Evolutionary conservation across 1,284 basidiomycete genomes (phyloP).

Genomic region (Pseudozyma tsukubaensis): DNA sequence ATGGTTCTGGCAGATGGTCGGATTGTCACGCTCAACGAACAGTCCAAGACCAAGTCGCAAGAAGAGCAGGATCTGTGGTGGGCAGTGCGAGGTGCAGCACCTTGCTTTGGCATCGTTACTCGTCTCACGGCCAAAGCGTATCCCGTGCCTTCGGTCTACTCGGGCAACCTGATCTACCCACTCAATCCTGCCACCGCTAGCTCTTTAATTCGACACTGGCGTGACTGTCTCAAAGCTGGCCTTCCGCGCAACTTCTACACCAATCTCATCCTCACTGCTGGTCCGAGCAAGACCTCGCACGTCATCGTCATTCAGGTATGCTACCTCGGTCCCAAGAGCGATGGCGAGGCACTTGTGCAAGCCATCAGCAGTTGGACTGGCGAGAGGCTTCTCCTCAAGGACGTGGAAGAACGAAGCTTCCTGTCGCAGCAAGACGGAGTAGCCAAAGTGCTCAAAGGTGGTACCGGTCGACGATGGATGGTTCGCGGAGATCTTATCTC

Average conservation of each 20-base stretch:
- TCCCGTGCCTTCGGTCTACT: conserved; percentile 86
- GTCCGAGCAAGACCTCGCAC: conserved; percentile 70
- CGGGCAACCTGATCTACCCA: conserved; percentile 88
- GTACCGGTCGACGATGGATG: conserved; percentile 71
- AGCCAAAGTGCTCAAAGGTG: conserved; percentile 85
- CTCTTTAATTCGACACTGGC: conserved; percentile 87
- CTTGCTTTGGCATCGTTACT: conserved; percentile 85
- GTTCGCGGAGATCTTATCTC: conserved; percentile 72
- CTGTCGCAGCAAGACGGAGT: conserved; percentile 88
- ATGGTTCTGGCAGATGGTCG: conserved; percentile 64
- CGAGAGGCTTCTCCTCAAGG: conserved; percentile 79
- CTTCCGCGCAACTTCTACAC: conserved; percentile 83
- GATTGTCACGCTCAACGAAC: conserved; percentile 57
- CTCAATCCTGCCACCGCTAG: conserved; percentile 85
- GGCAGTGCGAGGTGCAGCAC: conserved; percentile 86
- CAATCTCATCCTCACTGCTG: conserved; percentile 87
- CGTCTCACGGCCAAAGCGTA: conserved; percentile 86
- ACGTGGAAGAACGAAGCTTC: conserved; percentile 88
- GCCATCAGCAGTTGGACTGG: conserved; percentile 87
- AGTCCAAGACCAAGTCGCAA: conserved; percentile 42
- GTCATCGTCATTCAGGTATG: conserved; percentile 89
- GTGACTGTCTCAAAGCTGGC: conserved; percentile 84
- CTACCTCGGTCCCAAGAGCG: conserved; percentile 78
- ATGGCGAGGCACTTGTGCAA: conserved; percentile 81
- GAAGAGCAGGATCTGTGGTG: conserved; percentile 78